Evolutionary conservation across 208 protist species (phyloP), one percentile per base, ranked within the genome.

Genomic region (Crithidia thermophila): DNA sequence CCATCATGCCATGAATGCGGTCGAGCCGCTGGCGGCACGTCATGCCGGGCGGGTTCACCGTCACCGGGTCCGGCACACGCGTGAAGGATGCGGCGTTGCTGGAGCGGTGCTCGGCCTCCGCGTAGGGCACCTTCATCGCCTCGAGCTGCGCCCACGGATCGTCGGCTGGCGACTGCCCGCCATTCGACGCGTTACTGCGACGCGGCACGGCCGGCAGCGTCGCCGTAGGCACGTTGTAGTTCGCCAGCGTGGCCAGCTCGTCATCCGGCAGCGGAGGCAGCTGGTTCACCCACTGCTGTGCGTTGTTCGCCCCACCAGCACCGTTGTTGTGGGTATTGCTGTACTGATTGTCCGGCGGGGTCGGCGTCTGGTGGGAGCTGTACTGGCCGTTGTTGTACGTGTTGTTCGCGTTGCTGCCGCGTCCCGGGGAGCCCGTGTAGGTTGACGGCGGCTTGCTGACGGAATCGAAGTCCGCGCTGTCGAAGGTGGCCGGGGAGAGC

Each of bases 231-330:
- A 86, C 83, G 45, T 82, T 80, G 61, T 82, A 82, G 53, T 73
- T 84, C 0, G 79, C 68, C 30, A 93, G 77, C 14, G 57, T 46
- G 0, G 66, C 75, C 8, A 90, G 63, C 30, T 88, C 84, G 49
- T 93, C 79, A 49, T 88, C 84, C 0, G 75, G 75, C 30, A 90
- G 59, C 39, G 70, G 61, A 3, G 81, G 84, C 5, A 88, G 77
- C 30, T 84, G 52, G n/a, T 21, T 45, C 14, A 82, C 53, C 67
- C 70, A 73, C 28, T 34, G 58, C 37, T 72, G 69, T 28, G 40
- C 16, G 16, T 23, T n/a, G 8, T 28, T 23, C 28, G 50, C 57
- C 14, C 61, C 39, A 0, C 34, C 52, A 14, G 36, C 27, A 3
- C n/a, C 49, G 25, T 40, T 59, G 14, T 1, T n/a, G 39, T 71